Conservation (phyloP, 2,329 filamentous ascomycete genomes). For the Bertia moriformis region DNA sequence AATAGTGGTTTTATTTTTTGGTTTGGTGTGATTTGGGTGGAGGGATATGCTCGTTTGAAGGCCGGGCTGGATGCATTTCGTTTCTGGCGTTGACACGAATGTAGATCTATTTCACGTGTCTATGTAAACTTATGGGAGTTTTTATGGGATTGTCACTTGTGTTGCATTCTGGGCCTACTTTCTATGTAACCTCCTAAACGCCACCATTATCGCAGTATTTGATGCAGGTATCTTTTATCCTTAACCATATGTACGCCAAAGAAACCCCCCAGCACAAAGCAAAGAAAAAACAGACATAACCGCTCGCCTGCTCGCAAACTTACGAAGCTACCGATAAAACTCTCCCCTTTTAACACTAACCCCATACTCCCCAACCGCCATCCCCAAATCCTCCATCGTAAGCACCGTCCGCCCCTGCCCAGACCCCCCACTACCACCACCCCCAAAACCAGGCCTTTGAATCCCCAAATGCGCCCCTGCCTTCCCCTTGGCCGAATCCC, state of each 20-base stretch:
- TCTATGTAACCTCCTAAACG: too few relatives aligned
- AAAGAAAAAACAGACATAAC: too few relatives aligned
- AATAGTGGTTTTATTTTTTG: not conserved
- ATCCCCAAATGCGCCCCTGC: slow-evolving; percentile 28
- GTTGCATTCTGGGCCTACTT: too few relatives aligned
- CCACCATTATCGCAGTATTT: too few relatives aligned
- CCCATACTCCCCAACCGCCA: slow-evolving; percentile 57
- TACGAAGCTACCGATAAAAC: slow-evolving; percentile 53
- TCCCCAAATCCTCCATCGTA: slow-evolving; percentile 60
- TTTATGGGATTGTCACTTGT: too few relatives aligned
- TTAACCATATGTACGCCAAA: not conserved
- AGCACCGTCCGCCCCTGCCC: slow-evolving; percentile 50
- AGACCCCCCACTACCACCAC: slow-evolving; percentile 40
- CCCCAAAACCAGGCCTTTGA: slow-evolving; percentile 35
- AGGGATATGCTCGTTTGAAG: not conserved
- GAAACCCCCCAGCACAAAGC: too few relatives aligned
- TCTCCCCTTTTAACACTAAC: slow-evolving; percentile 57
- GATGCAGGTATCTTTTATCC: too few relatives aligned
- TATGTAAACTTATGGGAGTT: too few relatives aligned
- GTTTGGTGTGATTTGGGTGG: not conserved
- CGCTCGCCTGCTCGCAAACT: too few relatives aligned
- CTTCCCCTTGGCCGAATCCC: slow-evolving; percentile 11
- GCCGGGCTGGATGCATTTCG: too few relatives aligned
- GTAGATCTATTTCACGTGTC: too few relatives aligned
- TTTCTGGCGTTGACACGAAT: too few relatives aligned